Base-by-base conservation (phyloP, 257 asterid genomes). In the Gynochthodes officinalis region DNA sequence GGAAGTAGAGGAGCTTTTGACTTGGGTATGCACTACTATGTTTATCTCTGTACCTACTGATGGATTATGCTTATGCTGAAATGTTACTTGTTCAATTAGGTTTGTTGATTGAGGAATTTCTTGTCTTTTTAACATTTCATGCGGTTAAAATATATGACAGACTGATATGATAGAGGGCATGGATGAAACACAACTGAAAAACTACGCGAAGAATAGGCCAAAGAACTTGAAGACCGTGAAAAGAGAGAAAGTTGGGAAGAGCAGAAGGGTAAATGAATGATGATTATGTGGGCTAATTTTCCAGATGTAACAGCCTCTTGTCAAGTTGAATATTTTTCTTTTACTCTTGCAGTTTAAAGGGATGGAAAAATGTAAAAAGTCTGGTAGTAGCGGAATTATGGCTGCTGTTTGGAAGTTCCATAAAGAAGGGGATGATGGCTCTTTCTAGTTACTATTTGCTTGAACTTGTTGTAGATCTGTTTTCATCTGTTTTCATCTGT, bases 141-240 rank as follows among this genome's bases (percentile, higher is more conserved):
- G 46, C 2, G 39, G 42, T 43, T 16, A n/a, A n/a, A 8, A 63
- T 27, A 68, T 15, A 37, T 54, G 15, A 33, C 70, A 75, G 78
- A 75, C 58, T 25, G 78, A 75, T 50, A 67, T 67, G 74, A 58
- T 67, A n/a, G 70, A 75, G 35, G 59, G 67, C 74, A 75, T 75
- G 78, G 73, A 75, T 46, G 73, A 58, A 32, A 33, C 53, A 21
- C 60, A 67, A 25, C 78, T 67, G 70, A 75, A 67, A 48, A 54
- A 69, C 32, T 66, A 75, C 40, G 50, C 59, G 53, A 67, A 67
- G 73, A 75, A 46, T 46, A 58, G 69, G 69, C 78, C 74, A 4
- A 33, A 75, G 4, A 65, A 40, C 44, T 35, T 75, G 74, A 46
- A 58, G 59, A 44, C 40, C 14, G 57, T 63, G 33, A 75, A 58